phyloP scores from a whole-genome alignment of 768 basidiomycete genomes.

The Exidia glandulosa region DNA sequence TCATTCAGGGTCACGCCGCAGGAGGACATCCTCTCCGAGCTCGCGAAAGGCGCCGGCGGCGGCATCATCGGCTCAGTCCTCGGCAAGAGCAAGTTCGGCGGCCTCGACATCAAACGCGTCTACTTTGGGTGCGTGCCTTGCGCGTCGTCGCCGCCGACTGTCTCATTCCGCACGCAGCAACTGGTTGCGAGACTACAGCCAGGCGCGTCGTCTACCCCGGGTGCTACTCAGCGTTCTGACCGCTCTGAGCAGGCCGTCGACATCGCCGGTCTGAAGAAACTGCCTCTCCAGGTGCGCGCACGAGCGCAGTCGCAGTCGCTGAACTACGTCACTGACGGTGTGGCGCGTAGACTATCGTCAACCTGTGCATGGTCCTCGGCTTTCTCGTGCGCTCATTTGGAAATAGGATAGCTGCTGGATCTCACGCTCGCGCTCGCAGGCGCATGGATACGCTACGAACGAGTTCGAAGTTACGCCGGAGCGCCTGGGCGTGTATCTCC shows the following conservation, averaged over 20 bases:
- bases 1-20: slow-evolving; percentile 20
- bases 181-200: slow-evolving; percentile 85
- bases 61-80: slow-evolving; percentile 50
- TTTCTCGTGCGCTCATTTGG: slow-evolving; percentile 51
- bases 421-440: slow-evolving; percentile 25
- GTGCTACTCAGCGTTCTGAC: not conserved
- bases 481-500: slow-evolving; percentile 75
- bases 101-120: slow-evolving; percentile 73
- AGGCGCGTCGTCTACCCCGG: slow-evolving; percentile 28
- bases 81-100: slow-evolving; percentile 60
- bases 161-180: slow-evolving; percentile 34
- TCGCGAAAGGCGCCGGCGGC: slow-evolving; percentile 40
- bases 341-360: slow-evolving; percentile 63
- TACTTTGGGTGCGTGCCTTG: slow-evolving; percentile 56
- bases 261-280: slow-evolving; percentile 65
- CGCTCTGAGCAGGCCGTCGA: slow-evolving; percentile 54
- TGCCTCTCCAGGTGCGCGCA: slow-evolving; percentile 47
- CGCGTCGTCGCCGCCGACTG: not conserved
- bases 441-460: slow-evolving; percentile 68
- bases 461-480: slow-evolving; percentile 83
- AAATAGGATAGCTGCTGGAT: not conserved
- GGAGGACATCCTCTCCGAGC: slow-evolving; percentile 59
- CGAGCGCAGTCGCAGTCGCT: not conserved
- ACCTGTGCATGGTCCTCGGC: slow-evolving; percentile 81
- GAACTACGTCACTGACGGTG: not conserved